phyloP scores from a whole-genome alignment of 257 asterid species.

The Mentha longifolia region DNA sequence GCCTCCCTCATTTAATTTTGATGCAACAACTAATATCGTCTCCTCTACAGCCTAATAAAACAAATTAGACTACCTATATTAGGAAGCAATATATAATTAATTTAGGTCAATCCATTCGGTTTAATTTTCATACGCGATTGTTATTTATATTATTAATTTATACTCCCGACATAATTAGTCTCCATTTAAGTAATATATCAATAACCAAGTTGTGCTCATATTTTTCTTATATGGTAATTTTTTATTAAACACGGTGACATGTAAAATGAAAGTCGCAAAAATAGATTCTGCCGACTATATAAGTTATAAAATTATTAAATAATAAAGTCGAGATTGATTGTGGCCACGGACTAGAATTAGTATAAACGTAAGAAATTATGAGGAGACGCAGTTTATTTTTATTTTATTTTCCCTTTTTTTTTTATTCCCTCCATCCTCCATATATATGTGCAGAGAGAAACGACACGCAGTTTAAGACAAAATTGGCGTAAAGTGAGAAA shows the following conservation, averaged over 20 bases:
- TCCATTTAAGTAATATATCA: neutral
- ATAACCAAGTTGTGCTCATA: neutral
- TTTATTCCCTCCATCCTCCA: too few species aligned
- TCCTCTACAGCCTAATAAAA: constrained; percentile 26
- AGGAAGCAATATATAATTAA: neutral
- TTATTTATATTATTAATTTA: too few species aligned
- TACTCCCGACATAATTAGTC: neutral
- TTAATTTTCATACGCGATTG: neutral
- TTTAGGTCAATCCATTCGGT: neutral
- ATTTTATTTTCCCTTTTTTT: too few species aligned
- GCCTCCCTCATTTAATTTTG: neutral
- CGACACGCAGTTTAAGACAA: too few species aligned
- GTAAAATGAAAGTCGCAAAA: constrained; percentile 1
- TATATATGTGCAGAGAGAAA: too few species aligned
- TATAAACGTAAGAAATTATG: neutral
- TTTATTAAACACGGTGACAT: neutral
- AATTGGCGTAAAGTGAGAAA: too few species aligned
- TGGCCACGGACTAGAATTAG: constrained; percentile 10
- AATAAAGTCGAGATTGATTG: neutral
- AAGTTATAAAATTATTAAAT: neutral
- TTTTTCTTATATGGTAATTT: neutral
- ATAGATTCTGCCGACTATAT: neutral
- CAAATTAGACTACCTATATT: neutral
- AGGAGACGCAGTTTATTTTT: too few species aligned
- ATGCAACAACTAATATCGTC: constrained; percentile 6